Conservation (phyloP, 371 early-diverging fungal genomes). For the Mucor sp. region DNA sequence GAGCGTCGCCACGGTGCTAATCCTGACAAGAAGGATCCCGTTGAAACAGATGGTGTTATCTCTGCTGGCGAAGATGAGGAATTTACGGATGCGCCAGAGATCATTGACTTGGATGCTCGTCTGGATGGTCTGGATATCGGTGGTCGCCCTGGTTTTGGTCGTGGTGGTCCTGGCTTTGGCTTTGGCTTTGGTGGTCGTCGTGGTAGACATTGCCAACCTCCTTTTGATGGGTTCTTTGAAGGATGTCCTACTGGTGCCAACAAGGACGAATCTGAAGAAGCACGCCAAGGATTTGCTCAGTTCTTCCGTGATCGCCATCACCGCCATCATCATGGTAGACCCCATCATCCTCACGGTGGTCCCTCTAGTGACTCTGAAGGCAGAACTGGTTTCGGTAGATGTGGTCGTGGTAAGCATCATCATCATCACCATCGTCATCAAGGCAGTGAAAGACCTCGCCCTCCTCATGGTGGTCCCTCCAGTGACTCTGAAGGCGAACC, state of each 20-base stretch:
- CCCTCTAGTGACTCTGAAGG: background rate
- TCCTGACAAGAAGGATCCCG: background rate
- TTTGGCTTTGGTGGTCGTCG: background rate
- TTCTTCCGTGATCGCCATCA: background rate
- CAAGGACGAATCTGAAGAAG: background rate
- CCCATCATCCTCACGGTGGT: background rate
- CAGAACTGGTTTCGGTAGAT: background rate
- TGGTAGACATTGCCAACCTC: background rate
- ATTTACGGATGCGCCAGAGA: background rate
- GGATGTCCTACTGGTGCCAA: background rate
- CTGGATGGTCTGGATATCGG: background rate
- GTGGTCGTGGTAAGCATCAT: background rate
- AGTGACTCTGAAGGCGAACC: background rate
- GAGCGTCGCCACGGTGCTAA: background rate
- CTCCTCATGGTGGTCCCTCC: background rate
- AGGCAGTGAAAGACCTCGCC: background rate
- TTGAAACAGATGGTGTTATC: background rate
- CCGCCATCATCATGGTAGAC: background rate
- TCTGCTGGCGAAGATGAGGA: slow-evolving; percentile 1
- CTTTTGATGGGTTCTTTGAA: background rate
- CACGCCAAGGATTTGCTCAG: background rate
- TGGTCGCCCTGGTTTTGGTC: background rate
- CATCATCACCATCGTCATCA: too few species aligned
- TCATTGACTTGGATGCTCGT: background rate
- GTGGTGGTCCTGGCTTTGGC: background rate